A percentile compares a stretch with the other conserved stretches of the same genome.
Evolutionary conservation across 2,329 filamentous ascomycete genomes (phyloP).

Genomic region (Microsporum ferrugineum): DNA sequence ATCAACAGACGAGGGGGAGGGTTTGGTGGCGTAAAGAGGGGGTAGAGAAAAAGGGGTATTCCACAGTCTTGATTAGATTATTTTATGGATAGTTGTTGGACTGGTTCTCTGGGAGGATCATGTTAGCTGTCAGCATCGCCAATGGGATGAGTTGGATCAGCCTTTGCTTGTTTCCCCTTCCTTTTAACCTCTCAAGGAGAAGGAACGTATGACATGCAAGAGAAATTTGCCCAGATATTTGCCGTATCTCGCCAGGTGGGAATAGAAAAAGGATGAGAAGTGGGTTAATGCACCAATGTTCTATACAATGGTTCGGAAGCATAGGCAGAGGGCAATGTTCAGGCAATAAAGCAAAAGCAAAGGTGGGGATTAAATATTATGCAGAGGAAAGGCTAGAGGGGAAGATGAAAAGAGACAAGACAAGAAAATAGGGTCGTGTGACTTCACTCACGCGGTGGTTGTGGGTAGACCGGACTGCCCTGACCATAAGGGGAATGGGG

Average conservation of each 20-base stretch:
- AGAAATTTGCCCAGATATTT: not conserved
- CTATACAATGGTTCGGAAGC: not conserved
- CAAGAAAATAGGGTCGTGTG: conserved; percentile 16
- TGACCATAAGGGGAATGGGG: conserved; percentile 41
- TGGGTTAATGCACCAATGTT: not conserved
- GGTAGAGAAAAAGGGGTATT: not conserved
- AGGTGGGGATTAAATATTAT: not conserved
- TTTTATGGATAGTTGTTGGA: conserved; percentile 21
- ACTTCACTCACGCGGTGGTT: conserved; percentile 38
- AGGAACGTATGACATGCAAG: not conserved
- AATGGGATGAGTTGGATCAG: not conserved
- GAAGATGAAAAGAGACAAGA: conserved; percentile 1
- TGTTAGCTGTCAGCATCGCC: conserved; percentile 21
- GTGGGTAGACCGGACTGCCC: conserved; percentile 38
- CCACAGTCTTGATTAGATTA: conserved; percentile 3
- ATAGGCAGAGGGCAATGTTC: not conserved
- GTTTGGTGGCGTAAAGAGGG: not conserved
- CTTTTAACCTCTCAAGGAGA: not conserved
- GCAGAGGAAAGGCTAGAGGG: not conserved
- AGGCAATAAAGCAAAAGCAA: conserved; percentile 8
- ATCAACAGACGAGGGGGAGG: not conserved
- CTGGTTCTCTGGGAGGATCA: conserved; percentile 22
- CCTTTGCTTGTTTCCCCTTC: not conserved
- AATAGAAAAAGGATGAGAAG: not conserved
- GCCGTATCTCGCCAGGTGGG: not conserved